Percentiles rank a stretch among this genome's conserved stretches.
Conservation (phyloP, 1,284 basidiomycete genomes). For the Xanthoconium separans region DNA sequence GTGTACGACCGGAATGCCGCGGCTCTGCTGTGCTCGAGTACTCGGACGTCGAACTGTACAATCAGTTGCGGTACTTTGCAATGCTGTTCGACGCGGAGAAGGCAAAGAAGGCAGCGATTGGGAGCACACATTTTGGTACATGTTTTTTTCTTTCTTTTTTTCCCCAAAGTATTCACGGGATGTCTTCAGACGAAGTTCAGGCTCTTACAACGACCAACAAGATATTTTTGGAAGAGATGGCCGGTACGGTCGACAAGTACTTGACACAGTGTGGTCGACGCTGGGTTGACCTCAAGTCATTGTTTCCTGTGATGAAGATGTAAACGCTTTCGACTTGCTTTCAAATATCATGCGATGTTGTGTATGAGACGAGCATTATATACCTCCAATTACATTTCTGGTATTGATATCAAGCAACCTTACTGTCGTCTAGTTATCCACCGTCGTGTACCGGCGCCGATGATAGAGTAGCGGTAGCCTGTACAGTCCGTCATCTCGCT, state of each 20-base stretch:
- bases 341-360: too few relatives aligned
- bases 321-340: conserved; percentile 16
- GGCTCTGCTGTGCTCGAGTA: conserved; percentile 83
- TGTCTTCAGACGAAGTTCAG: conserved; percentile 51
- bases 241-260: conserved; percentile 68
- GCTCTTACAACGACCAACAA: conserved; percentile 51
- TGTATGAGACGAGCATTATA: too few relatives aligned
- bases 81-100: conserved; percentile 77
- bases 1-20: conserved; percentile 66
- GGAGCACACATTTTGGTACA: conserved; percentile 51
- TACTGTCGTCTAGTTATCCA: conserved; percentile 17
- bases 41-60: conserved; percentile 80
- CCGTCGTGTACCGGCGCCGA: conserved; percentile 43
- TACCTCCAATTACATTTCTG: not conserved
- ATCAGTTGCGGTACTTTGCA: conserved; percentile 81
- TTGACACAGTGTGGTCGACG: conserved; percentile 81
- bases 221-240: conserved; percentile 52
- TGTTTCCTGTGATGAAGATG: conserved; percentile 74
- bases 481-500: conserved; percentile 15
- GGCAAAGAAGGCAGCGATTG: conserved; percentile 51
- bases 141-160: conserved; percentile 4
- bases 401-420: conserved; percentile 9
- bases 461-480: conserved; percentile 48
- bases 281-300: conserved; percentile 75
- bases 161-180: conserved; percentile 1